Percentiles rank a stretch among this genome's conserved stretches.
Conservation (phyloP, 495 filamentous ascomycete genomes). For the Eremomyces bilateralis region DNA sequence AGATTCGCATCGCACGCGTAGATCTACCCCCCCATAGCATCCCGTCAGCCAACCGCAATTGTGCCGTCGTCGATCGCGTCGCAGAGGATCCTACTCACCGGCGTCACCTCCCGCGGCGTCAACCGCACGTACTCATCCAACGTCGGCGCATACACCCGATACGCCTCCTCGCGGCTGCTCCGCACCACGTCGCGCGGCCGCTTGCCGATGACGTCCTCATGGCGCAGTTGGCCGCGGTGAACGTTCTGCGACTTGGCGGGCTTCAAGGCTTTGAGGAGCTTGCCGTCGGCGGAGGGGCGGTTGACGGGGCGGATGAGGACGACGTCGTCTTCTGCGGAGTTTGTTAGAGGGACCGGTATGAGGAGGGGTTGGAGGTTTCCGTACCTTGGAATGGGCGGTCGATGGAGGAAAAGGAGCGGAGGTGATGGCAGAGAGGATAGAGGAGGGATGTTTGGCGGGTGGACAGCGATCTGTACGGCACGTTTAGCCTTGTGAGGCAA, state of each 20-base stretch:
- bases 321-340: constrained; percentile 32
- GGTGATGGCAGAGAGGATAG: no score
- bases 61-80: background rate
- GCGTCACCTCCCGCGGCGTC: constrained; percentile 45
- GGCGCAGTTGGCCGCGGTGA: constrained; percentile 28
- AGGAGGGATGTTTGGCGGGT: no score
- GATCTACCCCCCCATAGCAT: constrained; percentile 26
- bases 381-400: constrained; percentile 1
- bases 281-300: constrained; percentile 15
- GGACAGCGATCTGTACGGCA: no score
- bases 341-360: no score
- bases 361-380: no score
- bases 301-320: constrained; percentile 30
- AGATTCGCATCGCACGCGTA: constrained; percentile 50
- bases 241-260: constrained; percentile 24
- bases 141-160: constrained; percentile 37
- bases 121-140: constrained; percentile 48
- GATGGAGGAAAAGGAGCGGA: no score
- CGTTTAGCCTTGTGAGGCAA: no score
- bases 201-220: constrained; percentile 43
- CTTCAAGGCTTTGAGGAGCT: constrained; percentile 28
- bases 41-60: background rate
- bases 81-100: constrained; percentile 30
- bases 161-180: constrained; percentile 25
- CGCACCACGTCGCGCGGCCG: constrained; percentile 30